phyloP scores from a whole-genome alignment of 1,284 basidiomycete species.

The Athelia psychrophila region DNA sequence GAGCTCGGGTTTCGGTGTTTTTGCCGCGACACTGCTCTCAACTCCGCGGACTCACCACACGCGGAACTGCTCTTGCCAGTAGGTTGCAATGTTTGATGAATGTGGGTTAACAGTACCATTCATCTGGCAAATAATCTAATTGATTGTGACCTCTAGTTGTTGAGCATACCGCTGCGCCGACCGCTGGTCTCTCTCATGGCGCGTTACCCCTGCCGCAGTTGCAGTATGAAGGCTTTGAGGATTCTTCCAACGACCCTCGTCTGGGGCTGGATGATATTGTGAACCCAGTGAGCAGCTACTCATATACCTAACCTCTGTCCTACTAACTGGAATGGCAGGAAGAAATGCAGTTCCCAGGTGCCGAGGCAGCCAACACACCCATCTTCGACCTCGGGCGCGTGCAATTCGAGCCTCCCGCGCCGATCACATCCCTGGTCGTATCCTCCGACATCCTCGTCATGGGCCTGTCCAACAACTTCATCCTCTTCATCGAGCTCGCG shows the following conservation, averaged over 20 bases:
- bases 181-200: constrained; percentile 32
- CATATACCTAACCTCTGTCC: neutral
- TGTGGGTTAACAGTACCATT: constrained; percentile 48
- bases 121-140: constrained; percentile 2
- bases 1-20: no score
- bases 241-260: constrained; percentile 48
- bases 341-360: constrained; percentile 19
- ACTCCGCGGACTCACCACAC: neutral
- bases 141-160: constrained; percentile 56
- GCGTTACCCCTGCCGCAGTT: constrained; percentile 51
- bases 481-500: constrained; percentile 84
- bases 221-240: constrained; percentile 87
- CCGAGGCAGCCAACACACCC: constrained; percentile 42
- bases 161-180: constrained; percentile 70
- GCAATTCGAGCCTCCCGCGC: constrained; percentile 84
- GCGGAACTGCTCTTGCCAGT: neutral
- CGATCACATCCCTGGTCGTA: constrained; percentile 76
- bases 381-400: constrained; percentile 86
- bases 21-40: neutral
- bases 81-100: constrained; percentile 73
- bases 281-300: constrained; percentile 35
- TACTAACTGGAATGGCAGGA: constrained; percentile 30
- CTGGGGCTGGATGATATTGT: constrained; percentile 35
- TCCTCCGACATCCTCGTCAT: constrained; percentile 86
- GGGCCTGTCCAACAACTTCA: constrained; percentile 72